These are phyloP conservation scores for Cryptosporidium sp. DNA, from an alignment of 169 alveolate species.

Conservation along the genomic window DNA sequence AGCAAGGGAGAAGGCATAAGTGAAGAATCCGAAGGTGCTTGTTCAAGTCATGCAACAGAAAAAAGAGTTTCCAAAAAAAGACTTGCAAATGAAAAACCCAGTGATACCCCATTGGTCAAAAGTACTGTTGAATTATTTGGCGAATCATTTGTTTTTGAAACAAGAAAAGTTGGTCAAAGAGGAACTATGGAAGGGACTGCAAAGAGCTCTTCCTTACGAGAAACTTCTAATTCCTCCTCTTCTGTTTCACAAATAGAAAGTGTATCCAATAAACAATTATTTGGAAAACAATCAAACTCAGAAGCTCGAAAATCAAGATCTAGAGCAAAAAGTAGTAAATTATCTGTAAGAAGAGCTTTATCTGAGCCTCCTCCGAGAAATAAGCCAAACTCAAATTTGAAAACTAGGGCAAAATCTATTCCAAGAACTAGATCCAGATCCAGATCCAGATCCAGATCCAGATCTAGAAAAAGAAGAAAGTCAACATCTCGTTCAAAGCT, in stretches of 20 bases:
- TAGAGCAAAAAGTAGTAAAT: background rate
- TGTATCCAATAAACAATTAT: background rate
- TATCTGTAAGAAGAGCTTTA: background rate
- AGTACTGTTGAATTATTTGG: slow-evolving; percentile 6
- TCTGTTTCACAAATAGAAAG: background rate
- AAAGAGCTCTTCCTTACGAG: background rate
- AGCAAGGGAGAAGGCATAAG: background rate
- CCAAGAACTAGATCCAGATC: background rate
- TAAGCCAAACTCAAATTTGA: background rate
- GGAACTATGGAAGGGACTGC: no score
- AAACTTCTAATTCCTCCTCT: background rate
- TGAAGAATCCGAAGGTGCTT: background rate
- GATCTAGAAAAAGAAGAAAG: background rate
- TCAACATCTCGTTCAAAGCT: background rate
- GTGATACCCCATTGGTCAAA: background rate
- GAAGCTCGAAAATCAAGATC: slow-evolving; percentile 10
- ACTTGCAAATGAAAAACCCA: background rate
- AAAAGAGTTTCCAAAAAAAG: background rate
- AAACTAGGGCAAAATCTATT: slow-evolving; percentile 1
- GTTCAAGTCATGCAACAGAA: background rate
- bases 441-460: background rate
- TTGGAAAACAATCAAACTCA: no score
- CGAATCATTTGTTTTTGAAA: background rate
- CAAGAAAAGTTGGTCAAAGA: background rate
- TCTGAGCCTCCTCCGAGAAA: background rate